phyloP scores from a whole-genome alignment of 192 early-diverging fungal species.

The Podila minutissima region DNA sequence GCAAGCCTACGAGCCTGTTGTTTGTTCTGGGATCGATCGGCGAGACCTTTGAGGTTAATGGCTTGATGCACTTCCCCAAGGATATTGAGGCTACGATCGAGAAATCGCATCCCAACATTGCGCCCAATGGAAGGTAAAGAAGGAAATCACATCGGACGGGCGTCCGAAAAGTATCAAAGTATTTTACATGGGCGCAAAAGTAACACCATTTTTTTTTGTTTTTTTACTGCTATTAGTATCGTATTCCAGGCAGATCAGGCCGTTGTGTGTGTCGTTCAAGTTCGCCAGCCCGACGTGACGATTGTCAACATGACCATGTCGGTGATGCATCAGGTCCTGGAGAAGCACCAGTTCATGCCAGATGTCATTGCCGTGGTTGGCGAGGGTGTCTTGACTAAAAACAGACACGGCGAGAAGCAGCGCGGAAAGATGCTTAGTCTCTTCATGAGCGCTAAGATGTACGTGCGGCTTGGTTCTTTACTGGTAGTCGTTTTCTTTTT shows the following conservation, averaged over 20 bases:
- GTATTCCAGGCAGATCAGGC: conserved; percentile 55
- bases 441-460: conserved; percentile 52
- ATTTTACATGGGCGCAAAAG: neutral
- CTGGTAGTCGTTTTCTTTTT: neutral
- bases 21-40: conserved; percentile 80
- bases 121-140: conserved; percentile 59
- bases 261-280: conserved; percentile 49
- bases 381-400: conserved; percentile 64
- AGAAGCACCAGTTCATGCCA: conserved; percentile 75
- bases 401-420: conserved; percentile 74
- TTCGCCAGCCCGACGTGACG: conserved; percentile 36
- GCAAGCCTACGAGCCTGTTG: conserved; percentile 58
- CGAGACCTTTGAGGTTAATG: conserved; percentile 78
- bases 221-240: conserved; percentile 29
- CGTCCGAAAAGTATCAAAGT: neutral
- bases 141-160: neutral
- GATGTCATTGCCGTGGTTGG: conserved; percentile 76
- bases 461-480: neutral
- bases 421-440: conserved; percentile 55
- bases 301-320: conserved; percentile 65
- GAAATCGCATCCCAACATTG: conserved; percentile 64
- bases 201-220: neutral
- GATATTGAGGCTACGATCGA: conserved; percentile 83
- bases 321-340: conserved; percentile 73
- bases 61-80: conserved; percentile 75